phyloP scores from a whole-genome alignment of 176 grass and related monocot genomes.

The Olyra latifolia region DNA sequence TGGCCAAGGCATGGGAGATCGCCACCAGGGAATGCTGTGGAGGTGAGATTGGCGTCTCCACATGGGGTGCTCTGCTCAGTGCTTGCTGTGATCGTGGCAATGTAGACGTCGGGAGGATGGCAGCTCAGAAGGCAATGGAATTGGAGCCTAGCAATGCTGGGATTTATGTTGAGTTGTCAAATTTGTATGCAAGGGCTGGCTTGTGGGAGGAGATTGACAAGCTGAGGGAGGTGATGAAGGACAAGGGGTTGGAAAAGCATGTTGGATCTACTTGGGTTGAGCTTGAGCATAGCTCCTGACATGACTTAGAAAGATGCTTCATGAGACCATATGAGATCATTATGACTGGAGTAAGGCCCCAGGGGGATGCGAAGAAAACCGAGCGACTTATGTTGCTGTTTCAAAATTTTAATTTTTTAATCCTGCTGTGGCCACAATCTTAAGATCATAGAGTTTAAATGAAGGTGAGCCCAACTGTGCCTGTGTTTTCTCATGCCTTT shows the following conservation, averaged over 20 bases:
- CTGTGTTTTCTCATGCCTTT: not conserved
- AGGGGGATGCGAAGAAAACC: not conserved
- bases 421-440: not conserved
- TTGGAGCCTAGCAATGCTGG: conserved; percentile 54
- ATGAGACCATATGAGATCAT: not conserved
- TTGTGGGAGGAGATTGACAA: conserved; percentile 57
- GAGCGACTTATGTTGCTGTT: not conserved
- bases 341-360: not conserved
- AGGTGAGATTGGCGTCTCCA: conserved; percentile 26
- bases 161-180: conserved; percentile 57
- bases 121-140: conserved; percentile 62
- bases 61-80: conserved; percentile 63
- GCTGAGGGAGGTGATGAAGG: conserved; percentile 51
- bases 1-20: conserved; percentile 59
- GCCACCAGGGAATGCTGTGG: conserved; percentile 31
- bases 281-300: conserved; percentile 37
- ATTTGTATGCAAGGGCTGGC: conserved; percentile 63
- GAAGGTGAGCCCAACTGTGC: conserved; percentile 4
- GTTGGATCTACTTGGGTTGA: conserved; percentile 50
- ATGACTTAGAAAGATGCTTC: not conserved
- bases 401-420: not conserved
- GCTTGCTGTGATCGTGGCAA: conserved; percentile 40
- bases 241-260: conserved; percentile 57
- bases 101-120: conserved; percentile 47
- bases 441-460: not conserved